Evolutionary conservation across 1,284 basidiomycete genomes (phyloP), one percentile per base, ranked within the genome.

Genomic region (Cutaneotrichosporon sp.): DNA sequence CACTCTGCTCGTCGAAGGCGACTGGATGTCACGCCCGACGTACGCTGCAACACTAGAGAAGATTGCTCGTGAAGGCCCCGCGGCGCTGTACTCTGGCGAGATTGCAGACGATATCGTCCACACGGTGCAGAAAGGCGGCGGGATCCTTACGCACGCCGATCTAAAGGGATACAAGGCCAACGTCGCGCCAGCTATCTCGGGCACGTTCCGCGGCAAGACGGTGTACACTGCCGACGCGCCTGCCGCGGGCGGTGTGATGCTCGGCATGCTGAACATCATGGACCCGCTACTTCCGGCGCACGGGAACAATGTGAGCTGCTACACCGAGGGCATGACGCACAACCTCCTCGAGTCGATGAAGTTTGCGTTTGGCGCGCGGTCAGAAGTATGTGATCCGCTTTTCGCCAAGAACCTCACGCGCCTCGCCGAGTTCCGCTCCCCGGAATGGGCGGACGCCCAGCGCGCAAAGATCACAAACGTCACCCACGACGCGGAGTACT

Each of bases 191-290:
- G 88, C 94, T 4, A 76, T 96, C 38, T 70, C 84, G 64, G 87
- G 88, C 4, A 83, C 80, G 0, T 97, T 89, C 73, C 79, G 79
- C 22, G 84, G 84, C 40, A 82, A 83, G 63, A 88, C 82, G 54
- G 79, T 97, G 21, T 96, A 90, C 74, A 91, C 89, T 0, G 83
- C 87, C 0, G 82, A 83, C 64, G 84, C 88, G 10, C 93, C 92
- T 7, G 85, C 87, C 37, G 65, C 63, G 42, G 70, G 75, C 30
- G 63, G 68, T 9, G 62, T 73, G 51, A 53, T 74, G 52, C 60
- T 76, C 15, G 72, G 68, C 44, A 61, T 76, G 47, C 62, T 76
- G 12, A 70, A 72, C 38, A 60, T 72, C 8, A 58, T 76, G 26
- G 73, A 74, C 46, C 57, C 58, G 15, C 37, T 57, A 4, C 21